These are phyloP conservation scores for Erodium texanum DNA, from an alignment of 441 rosid species.

Conservation along the genomic window DNA sequence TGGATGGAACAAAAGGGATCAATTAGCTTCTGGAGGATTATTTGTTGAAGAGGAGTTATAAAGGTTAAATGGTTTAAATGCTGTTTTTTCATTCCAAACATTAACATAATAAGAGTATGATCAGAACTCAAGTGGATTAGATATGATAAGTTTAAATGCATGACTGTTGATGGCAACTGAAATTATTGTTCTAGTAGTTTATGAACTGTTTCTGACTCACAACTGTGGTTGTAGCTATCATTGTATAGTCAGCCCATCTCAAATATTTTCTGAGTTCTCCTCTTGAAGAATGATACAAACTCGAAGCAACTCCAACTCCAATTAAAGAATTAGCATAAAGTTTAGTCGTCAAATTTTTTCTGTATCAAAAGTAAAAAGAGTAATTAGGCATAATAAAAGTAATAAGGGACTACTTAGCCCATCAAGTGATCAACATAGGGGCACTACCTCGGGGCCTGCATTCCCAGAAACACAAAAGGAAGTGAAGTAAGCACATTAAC, in stretches of 20 bases:
- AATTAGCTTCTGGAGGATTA: neutral
- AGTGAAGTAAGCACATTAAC: slow-evolving; percentile 87
- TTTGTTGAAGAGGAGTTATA: too few species aligned
- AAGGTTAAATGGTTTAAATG: too few species aligned
- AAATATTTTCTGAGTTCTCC: slow-evolving; percentile 65
- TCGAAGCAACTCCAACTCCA: slow-evolving; percentile 88
- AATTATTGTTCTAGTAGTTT: neutral
- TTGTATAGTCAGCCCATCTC: slow-evolving; percentile 84
- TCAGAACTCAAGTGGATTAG: neutral
- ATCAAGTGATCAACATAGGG: slow-evolving; percentile 14
- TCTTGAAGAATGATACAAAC: slow-evolving; percentile 78
- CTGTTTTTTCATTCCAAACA: too few species aligned
- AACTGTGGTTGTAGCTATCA: slow-evolving; percentile 80
- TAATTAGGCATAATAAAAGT: slow-evolving; percentile 6
- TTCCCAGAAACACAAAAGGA: slow-evolving; percentile 78
- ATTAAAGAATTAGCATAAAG: slow-evolving; percentile 85
- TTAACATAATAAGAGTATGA: neutral
- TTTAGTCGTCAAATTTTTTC: slow-evolving; percentile 62
- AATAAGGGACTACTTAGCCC: neutral
- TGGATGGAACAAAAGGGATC: too few species aligned
- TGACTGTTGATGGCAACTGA: neutral
- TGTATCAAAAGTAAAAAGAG: slow-evolving; percentile 22
- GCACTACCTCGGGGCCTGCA: slow-evolving; percentile 78
- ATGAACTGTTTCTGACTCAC: slow-evolving; percentile 32
- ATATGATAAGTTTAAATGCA: neutral